Evolutionary conservation across 129 eudicot species (phyloP).

Genomic region (Flaveria trinervia): DNA sequence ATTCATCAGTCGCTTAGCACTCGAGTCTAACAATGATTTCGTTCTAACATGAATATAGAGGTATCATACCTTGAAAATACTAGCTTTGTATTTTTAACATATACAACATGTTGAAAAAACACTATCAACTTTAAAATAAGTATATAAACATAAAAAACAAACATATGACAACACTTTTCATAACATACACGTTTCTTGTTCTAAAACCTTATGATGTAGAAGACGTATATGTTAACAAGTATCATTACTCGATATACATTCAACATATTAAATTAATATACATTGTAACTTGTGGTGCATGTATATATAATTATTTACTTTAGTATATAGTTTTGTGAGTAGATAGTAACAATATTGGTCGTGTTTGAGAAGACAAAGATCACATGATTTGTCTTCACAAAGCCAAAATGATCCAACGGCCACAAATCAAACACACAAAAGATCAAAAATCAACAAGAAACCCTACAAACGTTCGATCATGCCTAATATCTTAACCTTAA

Average conservation of each 20-base stretch:
- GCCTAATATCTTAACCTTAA: constrained; percentile 35
- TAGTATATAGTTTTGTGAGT: background rate
- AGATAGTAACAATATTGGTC: background rate
- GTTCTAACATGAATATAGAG: too few species aligned
- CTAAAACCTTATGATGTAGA: too few species aligned
- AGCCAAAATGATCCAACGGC: constrained; percentile 37
- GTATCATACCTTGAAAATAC: too few species aligned
- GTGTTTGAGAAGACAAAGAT: constrained; percentile 22
- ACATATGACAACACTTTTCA: too few species aligned
- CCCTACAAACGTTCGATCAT: constrained; percentile 23
- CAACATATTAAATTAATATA: background rate
- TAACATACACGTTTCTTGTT: too few species aligned
- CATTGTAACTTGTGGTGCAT: background rate
- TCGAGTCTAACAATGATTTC: too few species aligned
- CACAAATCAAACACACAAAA: constrained; percentile 32
- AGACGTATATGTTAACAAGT: too few species aligned
- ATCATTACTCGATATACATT: background rate
- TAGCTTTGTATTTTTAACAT: too few species aligned
- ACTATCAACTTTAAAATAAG: too few species aligned
- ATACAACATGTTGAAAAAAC: too few species aligned
- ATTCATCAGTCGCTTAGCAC: too few species aligned
- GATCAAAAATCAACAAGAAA: constrained; percentile 18
- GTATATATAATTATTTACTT: background rate
- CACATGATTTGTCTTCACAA: constrained; percentile 46
- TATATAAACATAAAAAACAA: too few species aligned